Evolutionary conservation across 2,329 filamentous ascomycete species (phyloP), one percentile per base, ranked within the genome.

Genomic region (Aspergillus spinulosporus): DNA sequence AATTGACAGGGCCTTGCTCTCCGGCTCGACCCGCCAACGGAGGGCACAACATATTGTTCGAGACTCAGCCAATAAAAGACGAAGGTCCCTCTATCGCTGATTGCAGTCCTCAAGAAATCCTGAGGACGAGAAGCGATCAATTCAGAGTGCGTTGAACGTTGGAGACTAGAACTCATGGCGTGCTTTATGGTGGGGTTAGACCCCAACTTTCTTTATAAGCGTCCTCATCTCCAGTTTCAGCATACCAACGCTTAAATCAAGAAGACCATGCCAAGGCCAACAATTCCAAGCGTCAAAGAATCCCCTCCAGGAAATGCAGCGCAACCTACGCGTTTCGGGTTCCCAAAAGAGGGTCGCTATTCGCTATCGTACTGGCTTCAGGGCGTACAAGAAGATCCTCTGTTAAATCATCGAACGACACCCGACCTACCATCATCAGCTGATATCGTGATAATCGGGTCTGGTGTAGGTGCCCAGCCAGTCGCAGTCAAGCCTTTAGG

Each of bases 321-420:
- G 39, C 39, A 42, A n/a, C 39, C 39, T 7, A 21, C 39, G 14
- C 36, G 36, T 8, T 49, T 43, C 26, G 52, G 52, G 14, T 54
- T 54, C 31, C 52, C 52, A 4, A 54, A 54, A n/a, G 36, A 47
- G 32, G 28, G 45, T 4, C 26, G 8, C 3, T 54, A 54, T 15
- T 54, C 52, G 3, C 11, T 54, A 15, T 54, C 52, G 14, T 49
- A 54, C 52, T 54, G 52, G 52, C 52, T 54, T 3, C 26, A 48
- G 6, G 37, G 45, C 3, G 52, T 54, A 7, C 44, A 54, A n/a
- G 14, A 7, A 3, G 45, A 54, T 44, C 45, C 52, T 5, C 45
- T 54, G 3, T 14, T 54, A 11, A 52, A 44, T 11, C 29, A 52
- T 9, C 40, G 49, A 2, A 44, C 49, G 31, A 52, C 49, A 36